Evolutionary conservation across 2,329 filamentous ascomycete species (phyloP).

Genomic region (Reticulascus tulasneorum): DNA sequence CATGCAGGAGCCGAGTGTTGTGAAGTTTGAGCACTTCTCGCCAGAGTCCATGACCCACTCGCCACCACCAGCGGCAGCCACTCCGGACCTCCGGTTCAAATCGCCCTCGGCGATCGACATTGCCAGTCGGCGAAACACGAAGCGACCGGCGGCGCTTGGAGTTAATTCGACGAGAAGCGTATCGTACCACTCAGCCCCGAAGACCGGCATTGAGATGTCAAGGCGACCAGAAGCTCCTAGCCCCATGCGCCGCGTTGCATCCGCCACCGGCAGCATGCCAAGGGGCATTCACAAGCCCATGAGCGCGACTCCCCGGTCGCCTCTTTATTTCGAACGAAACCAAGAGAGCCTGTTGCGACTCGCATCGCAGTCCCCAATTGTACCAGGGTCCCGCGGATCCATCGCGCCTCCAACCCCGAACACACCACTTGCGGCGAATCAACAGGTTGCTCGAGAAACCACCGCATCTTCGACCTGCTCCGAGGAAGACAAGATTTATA

Average conservation of each 20-base stretch:
- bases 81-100: constrained; percentile 35
- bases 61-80: constrained; percentile 16
- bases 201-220: constrained; percentile 43
- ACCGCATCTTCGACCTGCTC: constrained; percentile 33
- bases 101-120: constrained; percentile 51
- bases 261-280: constrained; percentile 39
- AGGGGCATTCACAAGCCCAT: constrained; percentile 37
- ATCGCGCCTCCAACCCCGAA: constrained; percentile 47
- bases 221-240: constrained; percentile 40
- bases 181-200: constrained; percentile 35
- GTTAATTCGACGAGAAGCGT: constrained; percentile 41
- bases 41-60: constrained; percentile 24
- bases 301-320: constrained; percentile 35
- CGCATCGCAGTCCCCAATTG: constrained; percentile 35
- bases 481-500: constrained; percentile 29
- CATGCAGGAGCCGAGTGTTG: constrained; percentile 6
- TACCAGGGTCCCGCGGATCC: constrained; percentile 30
- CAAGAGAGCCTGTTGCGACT: constrained; percentile 39
- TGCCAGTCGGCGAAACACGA: constrained; percentile 48
- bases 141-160: constrained; percentile 45
- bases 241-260: constrained; percentile 52
- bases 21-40: constrained; percentile 23
- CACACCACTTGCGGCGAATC: constrained; percentile 38
- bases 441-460: constrained; percentile 34
- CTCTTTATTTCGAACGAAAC: constrained; percentile 40